phyloP scores from a whole-genome alignment of 176 grass and related monocot genomes.

The Avena sativa region DNA sequence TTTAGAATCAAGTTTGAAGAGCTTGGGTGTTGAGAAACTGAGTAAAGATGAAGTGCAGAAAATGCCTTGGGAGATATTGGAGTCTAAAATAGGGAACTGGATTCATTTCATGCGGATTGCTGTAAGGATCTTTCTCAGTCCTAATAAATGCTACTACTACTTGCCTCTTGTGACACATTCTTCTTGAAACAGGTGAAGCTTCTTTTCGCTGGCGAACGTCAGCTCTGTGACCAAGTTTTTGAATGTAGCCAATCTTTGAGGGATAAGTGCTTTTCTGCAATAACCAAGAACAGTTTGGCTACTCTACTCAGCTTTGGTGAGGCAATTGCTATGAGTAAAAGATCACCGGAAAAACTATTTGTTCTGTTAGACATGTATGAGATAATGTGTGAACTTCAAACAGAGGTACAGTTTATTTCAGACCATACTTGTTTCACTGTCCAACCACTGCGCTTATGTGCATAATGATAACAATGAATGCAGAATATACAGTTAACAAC shows the following conservation, averaged over 20 bases:
- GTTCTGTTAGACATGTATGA: conserved; percentile 99
- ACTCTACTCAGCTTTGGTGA: conserved; percentile 97
- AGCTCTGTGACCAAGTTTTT: conserved; percentile 96
- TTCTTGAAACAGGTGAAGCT: conserved; percentile 87
- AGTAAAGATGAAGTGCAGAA: conserved; percentile 99
- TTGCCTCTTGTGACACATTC: conserved; percentile 35
- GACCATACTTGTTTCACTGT: neutral
- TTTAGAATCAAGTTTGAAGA: conserved; percentile 91
- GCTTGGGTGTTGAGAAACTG: conserved; percentile 94
- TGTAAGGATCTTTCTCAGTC: conserved; percentile 52
- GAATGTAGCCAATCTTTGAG: conserved; percentile 80
- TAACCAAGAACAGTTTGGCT: conserved; percentile 83
- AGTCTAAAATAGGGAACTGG: conserved; percentile 98
- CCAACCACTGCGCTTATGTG: neutral
- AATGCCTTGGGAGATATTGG: conserved; percentile 95
- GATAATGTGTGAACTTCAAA: conserved; percentile 97
- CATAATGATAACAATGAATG: neutral
- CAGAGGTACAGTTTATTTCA: conserved; percentile 72
- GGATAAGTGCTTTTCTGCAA: conserved; percentile 89
- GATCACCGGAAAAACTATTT: conserved; percentile 95
- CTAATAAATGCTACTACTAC: conserved; percentile 22
- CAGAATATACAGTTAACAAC: too few species aligned
- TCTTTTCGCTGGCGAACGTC: conserved; percentile 85
- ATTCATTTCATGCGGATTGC: conserved; percentile 99
- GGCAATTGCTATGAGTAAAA: conserved; percentile 97